Conservation (phyloP, 768 basidiomycete genomes). For the Agaricus blazei region DNA sequence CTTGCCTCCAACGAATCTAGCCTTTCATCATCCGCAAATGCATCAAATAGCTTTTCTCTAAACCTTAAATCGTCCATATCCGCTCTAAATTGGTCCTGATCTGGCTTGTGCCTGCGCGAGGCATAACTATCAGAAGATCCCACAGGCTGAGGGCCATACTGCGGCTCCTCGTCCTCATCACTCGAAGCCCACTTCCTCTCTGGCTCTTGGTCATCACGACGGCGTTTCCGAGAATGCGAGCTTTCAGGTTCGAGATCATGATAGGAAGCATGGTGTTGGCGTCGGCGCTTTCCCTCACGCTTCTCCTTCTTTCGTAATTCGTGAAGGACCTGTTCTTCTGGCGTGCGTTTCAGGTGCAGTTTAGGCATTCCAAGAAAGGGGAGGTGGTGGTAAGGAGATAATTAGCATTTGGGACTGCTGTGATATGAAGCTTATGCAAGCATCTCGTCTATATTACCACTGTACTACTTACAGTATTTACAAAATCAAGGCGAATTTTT, state of each 20-base stretch:
- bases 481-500: constrained; percentile 8
- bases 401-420: background rate
- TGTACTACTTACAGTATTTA: background rate
- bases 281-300: constrained; percentile 28
- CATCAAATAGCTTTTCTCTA: constrained; percentile 67
- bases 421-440: constrained; percentile 11
- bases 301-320: constrained; percentile 32
- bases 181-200: constrained; percentile 47
- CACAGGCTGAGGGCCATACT: constrained; percentile 18
- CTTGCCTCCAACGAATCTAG: constrained; percentile 57
- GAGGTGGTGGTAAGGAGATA: constrained; percentile 1
- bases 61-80: constrained; percentile 64
- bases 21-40: constrained; percentile 68
- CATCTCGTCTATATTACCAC: background rate
- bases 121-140: constrained; percentile 4
- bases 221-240: constrained; percentile 21
- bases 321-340: constrained; percentile 50
- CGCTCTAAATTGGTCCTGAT: constrained; percentile 44
- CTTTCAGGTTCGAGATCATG: constrained; percentile 13
- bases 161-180: constrained; percentile 31
- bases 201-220: constrained; percentile 17
- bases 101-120: constrained; percentile 24
- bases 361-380: constrained; percentile 33
- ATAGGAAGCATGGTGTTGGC: constrained; percentile 12
- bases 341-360: constrained; percentile 59